Evolutionary conservation across 805 yeast genomes (phyloP), one percentile per base, ranked within the genome.

Genomic region (Suhomyces sp.): DNA sequence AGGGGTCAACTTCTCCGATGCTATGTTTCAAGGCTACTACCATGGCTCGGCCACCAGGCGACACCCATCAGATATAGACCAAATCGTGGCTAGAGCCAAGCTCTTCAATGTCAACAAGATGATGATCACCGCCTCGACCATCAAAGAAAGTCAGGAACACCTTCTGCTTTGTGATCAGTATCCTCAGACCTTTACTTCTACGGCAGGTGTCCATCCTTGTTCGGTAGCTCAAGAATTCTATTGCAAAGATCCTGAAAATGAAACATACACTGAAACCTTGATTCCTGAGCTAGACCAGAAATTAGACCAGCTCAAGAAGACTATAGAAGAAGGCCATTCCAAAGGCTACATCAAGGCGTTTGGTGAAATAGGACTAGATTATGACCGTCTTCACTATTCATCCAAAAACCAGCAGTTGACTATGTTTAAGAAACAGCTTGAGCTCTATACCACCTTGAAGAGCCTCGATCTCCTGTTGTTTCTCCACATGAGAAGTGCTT

Each of bases 141-240:
- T 90, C 6, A 63, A 67, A 1, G 97, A 93, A 60, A 83, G 92
- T 19, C 61, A 66, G 35, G 72, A 75, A n/a, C 87, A 91, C 6
- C 67, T 88, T 15, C 78, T 76, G 13, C 63, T 92, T 29, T 84
- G 88, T 40, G 56, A 64, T 2, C 55, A 67, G 48, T 68, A 71
- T 52, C 71, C 72, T 4, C 64, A 62, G 8, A 61, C 56, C 13
- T 70, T 68, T 57, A 80, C 72, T 55, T 82, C 88, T 23, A 94
- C 99, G 0, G 92, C 85, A 1, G 99, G 99, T 10, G 96, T 93
- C 1, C 99, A 94, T 72, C 99, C 99, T 0, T 93, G 99, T 69
- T 76, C 87, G 15, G 96, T 91, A 0, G 75, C 77, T 10, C 58
- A 59, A 42, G 79, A 75, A 51, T 76, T 74, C 57, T 75, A 70